A percentile compares a stretch with the other conserved stretches of the same genome.
Conservation (phyloP, 164 flowering plant species). For the Saururus chinensis region DNA sequence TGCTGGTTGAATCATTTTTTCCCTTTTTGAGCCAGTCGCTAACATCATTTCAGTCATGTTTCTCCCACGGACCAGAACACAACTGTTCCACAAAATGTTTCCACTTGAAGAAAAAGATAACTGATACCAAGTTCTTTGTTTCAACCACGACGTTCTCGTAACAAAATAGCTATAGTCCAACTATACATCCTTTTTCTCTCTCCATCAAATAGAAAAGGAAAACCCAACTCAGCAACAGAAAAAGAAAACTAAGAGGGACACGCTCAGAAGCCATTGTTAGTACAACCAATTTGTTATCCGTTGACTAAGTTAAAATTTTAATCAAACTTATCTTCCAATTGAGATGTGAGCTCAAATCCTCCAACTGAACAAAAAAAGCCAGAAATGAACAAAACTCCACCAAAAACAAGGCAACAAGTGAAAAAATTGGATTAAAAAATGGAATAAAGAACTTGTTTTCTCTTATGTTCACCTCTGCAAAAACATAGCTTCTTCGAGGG, state of each 20-base stretch:
- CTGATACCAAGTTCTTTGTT: not conserved
- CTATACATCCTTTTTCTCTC: not conserved
- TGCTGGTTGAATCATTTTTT: too few species aligned
- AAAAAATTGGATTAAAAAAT: not conserved
- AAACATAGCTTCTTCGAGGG: slow-evolving; percentile 90
- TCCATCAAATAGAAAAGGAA: too few species aligned
- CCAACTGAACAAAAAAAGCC: not conserved
- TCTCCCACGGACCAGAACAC: not conserved
- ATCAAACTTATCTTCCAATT: not conserved
- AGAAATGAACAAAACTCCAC: not conserved
- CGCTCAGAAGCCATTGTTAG: not conserved
- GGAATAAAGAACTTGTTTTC: not conserved
- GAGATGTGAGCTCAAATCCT: not conserved
- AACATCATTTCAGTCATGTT: too few species aligned
- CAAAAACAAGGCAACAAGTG: not conserved
- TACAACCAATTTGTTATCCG: not conserved
- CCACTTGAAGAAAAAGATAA: not conserved
- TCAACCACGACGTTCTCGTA: not conserved
- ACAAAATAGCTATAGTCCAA: not conserved
- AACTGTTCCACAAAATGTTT: not conserved
- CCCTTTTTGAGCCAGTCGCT: too few species aligned
- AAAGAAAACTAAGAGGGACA: not conserved
- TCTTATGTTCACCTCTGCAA: slow-evolving; percentile 46
- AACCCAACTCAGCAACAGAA: not conserved
- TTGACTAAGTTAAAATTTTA: not conserved